These are phyloP conservation scores for Syzygium aqueum DNA, from an alignment of 345 rosid species.

Conservation along the genomic window DNA sequence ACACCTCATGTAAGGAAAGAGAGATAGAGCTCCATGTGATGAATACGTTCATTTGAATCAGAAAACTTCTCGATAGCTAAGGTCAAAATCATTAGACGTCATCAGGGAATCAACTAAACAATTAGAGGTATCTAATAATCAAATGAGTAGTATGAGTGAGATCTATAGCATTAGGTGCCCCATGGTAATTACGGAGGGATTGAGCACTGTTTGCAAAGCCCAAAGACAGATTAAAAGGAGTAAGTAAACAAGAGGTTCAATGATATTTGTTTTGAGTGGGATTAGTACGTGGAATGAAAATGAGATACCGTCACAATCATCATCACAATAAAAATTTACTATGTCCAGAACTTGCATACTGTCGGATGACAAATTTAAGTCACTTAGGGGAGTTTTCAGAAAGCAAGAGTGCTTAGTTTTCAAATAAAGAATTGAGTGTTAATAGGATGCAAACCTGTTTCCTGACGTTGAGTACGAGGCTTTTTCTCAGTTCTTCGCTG, in stretches of 20 bases:
- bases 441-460: conserved; percentile 46
- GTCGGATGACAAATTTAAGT: neutral
- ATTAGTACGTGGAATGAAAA: neutral
- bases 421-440: neutral
- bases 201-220: neutral
- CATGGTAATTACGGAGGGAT: neutral
- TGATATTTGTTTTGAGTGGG: neutral
- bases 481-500: conserved; percentile 81
- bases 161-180: neutral
- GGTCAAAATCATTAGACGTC: neutral
- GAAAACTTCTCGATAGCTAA: neutral
- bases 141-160: neutral
- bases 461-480: conserved; percentile 63
- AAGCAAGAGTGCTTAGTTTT: neutral
- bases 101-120: neutral
- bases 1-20: neutral
- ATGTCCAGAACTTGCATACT: neutral
- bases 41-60: neutral
- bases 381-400: neutral
- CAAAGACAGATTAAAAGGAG: neutral
- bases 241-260: neutral
- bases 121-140: neutral
- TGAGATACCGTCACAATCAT: neutral
- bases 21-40: neutral
- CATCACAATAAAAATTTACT: neutral